Percentiles rank a stretch among this genome's conserved stretches.
Conservation (phyloP, 768 basidiomycete genomes). For the Psilocybe subaeruginosa region DNA sequence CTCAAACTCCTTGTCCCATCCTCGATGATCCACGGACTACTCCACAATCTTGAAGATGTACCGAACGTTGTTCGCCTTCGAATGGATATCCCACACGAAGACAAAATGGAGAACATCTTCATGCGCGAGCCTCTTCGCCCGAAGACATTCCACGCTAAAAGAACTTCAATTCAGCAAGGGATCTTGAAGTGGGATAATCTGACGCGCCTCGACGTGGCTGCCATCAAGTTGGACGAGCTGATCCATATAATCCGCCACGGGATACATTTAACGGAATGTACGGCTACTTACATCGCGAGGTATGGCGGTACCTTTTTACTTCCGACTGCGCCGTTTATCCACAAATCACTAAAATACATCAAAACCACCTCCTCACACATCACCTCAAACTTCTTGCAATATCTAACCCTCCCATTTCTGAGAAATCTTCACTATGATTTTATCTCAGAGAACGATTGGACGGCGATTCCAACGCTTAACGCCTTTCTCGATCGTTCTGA, state of each 20-base stretch:
- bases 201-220: not conserved
- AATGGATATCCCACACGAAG: not conserved
- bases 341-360: not conserved
- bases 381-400: not conserved
- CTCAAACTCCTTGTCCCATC: not conserved
- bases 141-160: not conserved
- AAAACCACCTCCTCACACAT: not conserved
- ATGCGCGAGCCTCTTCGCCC: not conserved
- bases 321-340: not conserved
- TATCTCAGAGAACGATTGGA: too few species aligned
- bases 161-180: not conserved
- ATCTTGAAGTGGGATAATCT: not conserved
- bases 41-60: not conserved
- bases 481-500: too few species aligned
- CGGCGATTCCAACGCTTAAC: too few species aligned
- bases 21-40: not conserved
- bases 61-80: not conserved
- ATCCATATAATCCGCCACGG: not conserved
- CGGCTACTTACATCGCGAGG: not conserved
- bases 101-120: not conserved
- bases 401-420: not conserved
- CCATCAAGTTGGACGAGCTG: not conserved
- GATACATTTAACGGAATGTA: not conserved
- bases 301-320: not conserved
- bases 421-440: not conserved